Base-by-base conservation (phyloP, 2,329 filamentous ascomycete species). In the Colletotrichum nymphaeae region DNA sequence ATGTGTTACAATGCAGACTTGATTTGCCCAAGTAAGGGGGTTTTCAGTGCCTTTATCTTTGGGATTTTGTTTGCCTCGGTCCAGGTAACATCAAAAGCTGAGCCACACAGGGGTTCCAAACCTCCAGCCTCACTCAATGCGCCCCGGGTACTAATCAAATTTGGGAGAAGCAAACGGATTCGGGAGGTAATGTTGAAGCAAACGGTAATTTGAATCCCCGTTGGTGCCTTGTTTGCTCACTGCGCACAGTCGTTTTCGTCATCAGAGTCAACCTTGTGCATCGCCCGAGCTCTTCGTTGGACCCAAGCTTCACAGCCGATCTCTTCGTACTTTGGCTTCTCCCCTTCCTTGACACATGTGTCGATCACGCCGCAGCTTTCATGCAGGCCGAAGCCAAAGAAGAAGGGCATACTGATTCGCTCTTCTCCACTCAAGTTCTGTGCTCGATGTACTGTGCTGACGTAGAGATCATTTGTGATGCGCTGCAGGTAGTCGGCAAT, bases 401-500 rank as follows among this genome's bases (percentile, higher is more conserved):
- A 88, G 63, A 87, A 87, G 0, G 86, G 83, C 30, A 87, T 83
- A 57, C 83, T 85, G 67, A 86, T 81, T 12, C 86, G 78, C 69
- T 85, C 83, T 22, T 79, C 77, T 0, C 77, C 80, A 8, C 80
- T 81, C 28, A 78, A 74, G 63, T 88, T 88, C 42, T 85, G 81
- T 1, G 85, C 86, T 2, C 86, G 78, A 73, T 88, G 87, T n/a
- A 88, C 82, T 0, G 85, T 88, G 57, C 83, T 86, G 67, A 86
- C 81, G 68, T 87, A 88, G 58, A 79, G 70, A 22, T 85, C 87
- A 67, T 89, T 89, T 1, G 86, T 88, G 79, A 85, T 86, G 19
- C 86, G 82, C 82, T 87, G 86, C 74, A 89, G 77, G 66, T 84
- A 87, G 75, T 89, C 86, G 6, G 83, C 87, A 22, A 88, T 84